Base-by-base conservation (phyloP, 2,329 filamentous ascomycete species). In the Aspergillus alliaceus region DNA sequence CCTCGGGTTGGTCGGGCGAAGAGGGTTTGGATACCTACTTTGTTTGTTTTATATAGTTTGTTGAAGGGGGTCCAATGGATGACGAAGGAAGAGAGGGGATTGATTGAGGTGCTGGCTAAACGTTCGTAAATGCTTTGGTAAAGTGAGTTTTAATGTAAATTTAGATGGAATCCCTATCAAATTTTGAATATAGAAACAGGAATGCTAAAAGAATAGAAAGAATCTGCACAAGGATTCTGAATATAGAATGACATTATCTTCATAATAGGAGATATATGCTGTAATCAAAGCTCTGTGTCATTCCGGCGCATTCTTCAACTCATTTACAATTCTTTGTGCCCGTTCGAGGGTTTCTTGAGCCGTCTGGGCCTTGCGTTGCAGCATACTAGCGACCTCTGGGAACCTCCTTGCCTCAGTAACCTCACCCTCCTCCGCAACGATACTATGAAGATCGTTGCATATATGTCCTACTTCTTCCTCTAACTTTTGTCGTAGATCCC, bases 1-100 rank as follows among this genome's bases (percentile, higher is more conserved):
- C 58, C 84, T 31, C 72, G 79, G 2, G 81, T 81, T 60, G 82
- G 77, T 1, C 75, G 76, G 60, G 66, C 64, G 25, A 65, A 73
- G 0, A 79, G 80, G 1, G 78, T 86, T 4, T 11, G 48, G 1
- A 58, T 54, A 15, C 59, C 77, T 54, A 83, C 39, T 11, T 14
- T 60, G 39, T 39, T 29, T 29, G 50, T 58, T 15, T 24, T 56
- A 15, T 59, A 60, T 29, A 25, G 54, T 12, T 15, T 60, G 3
- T 50, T 52, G 14, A 27, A 39, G 6, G 32, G 29, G 3, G 24
- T 57, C 6, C 54, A 57, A 27, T 57, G 54, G 54, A 49, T 40
- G 24, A 40, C 31, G 6, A 46, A 54, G 24, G n/a, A 31, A 22
- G n/a, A 15, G 14, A 47, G 1, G 9, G 25, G 44, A 18, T 2